Percentiles rank a stretch among this genome's conserved stretches.
Evolutionary conservation across 179 eudicot genomes (phyloP).

Genomic region (Monotropa hypopitys): DNA sequence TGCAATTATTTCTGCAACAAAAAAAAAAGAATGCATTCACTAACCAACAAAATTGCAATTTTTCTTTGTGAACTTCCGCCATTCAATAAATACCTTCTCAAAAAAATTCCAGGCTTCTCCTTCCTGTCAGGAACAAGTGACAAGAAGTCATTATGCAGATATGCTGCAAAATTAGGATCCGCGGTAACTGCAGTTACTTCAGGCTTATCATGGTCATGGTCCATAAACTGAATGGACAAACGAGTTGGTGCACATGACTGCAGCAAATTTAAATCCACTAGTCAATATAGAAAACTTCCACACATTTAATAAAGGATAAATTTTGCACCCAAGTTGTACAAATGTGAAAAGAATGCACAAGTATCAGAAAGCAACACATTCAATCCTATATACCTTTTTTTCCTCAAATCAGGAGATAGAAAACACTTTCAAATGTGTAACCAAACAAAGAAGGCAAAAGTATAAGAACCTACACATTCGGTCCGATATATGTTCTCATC

Average conservation of each 20-base stretch:
- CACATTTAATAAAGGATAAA: background rate
- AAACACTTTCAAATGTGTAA: background rate
- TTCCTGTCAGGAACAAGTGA: slow-evolving; percentile 14
- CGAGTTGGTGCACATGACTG: slow-evolving; percentile 47
- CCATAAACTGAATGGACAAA: slow-evolving; percentile 71
- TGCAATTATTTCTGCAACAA: slow-evolving; percentile 46
- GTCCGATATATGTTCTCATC: slow-evolving; percentile 70
- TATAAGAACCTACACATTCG: slow-evolving; percentile 49
- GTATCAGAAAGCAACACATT: slow-evolving; percentile 43
- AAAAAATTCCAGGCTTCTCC: slow-evolving; percentile 4
- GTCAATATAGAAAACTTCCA: background rate
- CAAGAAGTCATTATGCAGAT: slow-evolving; percentile 34
- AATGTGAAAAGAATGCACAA: background rate
- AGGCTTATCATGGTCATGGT: slow-evolving; percentile 54
- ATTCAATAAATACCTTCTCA: slow-evolving; percentile 26
- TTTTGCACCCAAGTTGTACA: background rate
- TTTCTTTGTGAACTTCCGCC: background rate
- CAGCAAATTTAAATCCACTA: slow-evolving; percentile 17
- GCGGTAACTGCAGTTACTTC: slow-evolving; percentile 50
- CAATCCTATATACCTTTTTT: slow-evolving; percentile 37
- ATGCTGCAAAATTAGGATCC: slow-evolving; percentile 18
- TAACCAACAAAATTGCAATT: background rate
- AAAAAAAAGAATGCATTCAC: slow-evolving; percentile 12
- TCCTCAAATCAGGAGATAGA: background rate
- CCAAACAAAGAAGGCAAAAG: background rate